These are phyloP conservation scores for Penicillium flavigenum DNA, from an alignment of 495 filamentous ascomycete genomes.

Conservation along the genomic window DNA sequence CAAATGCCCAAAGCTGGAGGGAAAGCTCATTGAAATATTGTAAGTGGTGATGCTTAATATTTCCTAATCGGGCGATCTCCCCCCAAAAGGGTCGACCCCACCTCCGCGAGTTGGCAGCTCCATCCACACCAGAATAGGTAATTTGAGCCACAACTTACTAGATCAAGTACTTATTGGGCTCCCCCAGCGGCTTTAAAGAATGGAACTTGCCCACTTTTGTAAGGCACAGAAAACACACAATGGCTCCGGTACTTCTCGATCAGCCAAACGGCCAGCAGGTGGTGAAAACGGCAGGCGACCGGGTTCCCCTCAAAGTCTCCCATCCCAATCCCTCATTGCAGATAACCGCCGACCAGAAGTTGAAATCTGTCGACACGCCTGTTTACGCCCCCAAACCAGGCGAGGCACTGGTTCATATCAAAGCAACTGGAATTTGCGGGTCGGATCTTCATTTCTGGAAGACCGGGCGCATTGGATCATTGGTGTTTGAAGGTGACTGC, in stretches of 20 bases:
- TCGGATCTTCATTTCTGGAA: constrained; percentile 80
- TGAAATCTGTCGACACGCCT: constrained; percentile 53
- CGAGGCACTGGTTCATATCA: constrained; percentile 52
- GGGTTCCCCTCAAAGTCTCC: constrained; percentile 22
- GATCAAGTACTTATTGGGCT: not conserved
- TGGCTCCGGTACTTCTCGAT: constrained; percentile 22
- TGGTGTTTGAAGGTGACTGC: constrained; percentile 64
- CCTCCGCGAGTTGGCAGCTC: not conserved
- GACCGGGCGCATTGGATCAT: constrained; percentile 71
- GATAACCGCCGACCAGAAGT: constrained; percentile 53
- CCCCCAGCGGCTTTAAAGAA: not conserved
- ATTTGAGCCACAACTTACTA: constrained; percentile 7
- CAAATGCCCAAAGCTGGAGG: not conserved
- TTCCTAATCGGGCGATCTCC: constrained; percentile 12
- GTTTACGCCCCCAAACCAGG: constrained; percentile 46
- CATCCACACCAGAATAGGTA: constrained; percentile 2
- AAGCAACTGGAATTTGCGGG: constrained; percentile 52
- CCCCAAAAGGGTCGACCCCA: not conserved
- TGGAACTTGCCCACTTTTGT: not conserved
- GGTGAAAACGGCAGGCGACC: constrained; percentile 9
- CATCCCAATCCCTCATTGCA: constrained; percentile 55
- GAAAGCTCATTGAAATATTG: constrained; percentile 8
- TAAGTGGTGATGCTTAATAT: constrained; percentile 17
- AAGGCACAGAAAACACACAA: not conserved
- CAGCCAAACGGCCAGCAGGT: constrained; percentile 3